Percentiles rank a stretch among this genome's conserved stretches.
Conservation (phyloP, 2,329 filamentous ascomycete species). For the Alternaria novae-zelandiae region DNA sequence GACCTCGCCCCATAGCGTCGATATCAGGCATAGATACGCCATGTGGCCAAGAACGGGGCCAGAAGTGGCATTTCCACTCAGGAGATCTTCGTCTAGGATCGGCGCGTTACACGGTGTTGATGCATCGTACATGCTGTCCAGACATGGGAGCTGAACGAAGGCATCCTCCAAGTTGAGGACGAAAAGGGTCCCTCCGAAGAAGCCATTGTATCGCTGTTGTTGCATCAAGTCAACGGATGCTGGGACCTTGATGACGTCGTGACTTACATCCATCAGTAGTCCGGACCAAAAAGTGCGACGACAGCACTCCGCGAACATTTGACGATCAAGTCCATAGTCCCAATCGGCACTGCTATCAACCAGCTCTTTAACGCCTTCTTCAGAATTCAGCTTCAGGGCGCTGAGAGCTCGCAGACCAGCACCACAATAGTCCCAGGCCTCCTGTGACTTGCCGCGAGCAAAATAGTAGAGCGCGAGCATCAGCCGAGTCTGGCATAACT, state of each 20-base stretch:
- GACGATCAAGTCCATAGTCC: conserved; percentile 64
- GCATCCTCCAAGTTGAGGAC: conserved; percentile 69
- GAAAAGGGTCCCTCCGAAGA: conserved; percentile 58
- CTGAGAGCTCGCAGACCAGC: conserved; percentile 66
- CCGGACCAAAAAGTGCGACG: conserved; percentile 75
- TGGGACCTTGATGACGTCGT: conserved; percentile 37
- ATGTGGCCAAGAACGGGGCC: conserved; percentile 56
- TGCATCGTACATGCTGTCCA: conserved; percentile 66
- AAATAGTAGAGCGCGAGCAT: conserved; percentile 71
- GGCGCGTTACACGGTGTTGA: conserved; percentile 65
- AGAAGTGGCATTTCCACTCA: conserved; percentile 43
- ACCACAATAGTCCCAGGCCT: conserved; percentile 69
- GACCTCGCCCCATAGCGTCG: conserved; percentile 70
- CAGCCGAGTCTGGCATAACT: conserved; percentile 71
- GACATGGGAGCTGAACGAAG: conserved; percentile 70
- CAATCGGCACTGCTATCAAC: conserved; percentile 55
- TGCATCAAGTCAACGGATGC: conserved; percentile 38
- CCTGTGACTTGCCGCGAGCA: conserved; percentile 63
- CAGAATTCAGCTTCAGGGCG: conserved; percentile 68
- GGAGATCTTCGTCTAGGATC: conserved; percentile 63
- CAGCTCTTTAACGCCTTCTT: conserved; percentile 56
- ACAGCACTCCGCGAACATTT: conserved; percentile 68
- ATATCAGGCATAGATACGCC: conserved; percentile 67
- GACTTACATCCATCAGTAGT: conserved; percentile 69
- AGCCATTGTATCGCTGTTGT: conserved; percentile 63